Percentiles rank a stretch among this genome's conserved stretches.
Conservation (phyloP, 345 rosid species). For the Brassica carinata region DNA sequence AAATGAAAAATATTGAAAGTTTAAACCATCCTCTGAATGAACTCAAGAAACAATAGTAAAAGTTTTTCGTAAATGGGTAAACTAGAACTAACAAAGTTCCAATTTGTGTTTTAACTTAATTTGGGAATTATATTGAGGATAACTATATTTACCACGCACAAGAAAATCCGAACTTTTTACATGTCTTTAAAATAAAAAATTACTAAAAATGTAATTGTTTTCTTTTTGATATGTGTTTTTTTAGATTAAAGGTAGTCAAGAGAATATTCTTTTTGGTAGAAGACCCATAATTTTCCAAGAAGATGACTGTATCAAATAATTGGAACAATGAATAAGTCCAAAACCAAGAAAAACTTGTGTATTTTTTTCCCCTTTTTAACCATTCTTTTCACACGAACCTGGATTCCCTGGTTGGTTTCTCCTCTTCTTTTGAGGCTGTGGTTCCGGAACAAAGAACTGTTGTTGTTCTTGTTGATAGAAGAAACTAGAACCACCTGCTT, state of each 20-base stretch:
- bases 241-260: constrained; percentile 21
- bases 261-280: constrained; percentile 36
- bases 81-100: not conserved
- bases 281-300: constrained; percentile 37
- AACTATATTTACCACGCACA: not conserved
- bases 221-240: not conserved
- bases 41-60: not conserved
- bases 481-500: constrained; percentile 47
- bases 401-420: constrained; percentile 94
- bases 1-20: not conserved
- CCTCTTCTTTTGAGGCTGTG: constrained; percentile 60
- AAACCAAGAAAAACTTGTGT: constrained; percentile 4
- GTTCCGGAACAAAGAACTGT: constrained; percentile 52
- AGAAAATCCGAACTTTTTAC: not conserved
- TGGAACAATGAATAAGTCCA: constrained; percentile 34
- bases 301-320: constrained; percentile 36
- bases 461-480: constrained; percentile 37
- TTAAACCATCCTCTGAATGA: not conserved
- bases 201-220: not conserved
- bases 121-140: not conserved
- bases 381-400: constrained; percentile 49
- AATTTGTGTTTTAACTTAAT: not conserved
- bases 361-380: not conserved
- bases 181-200: not conserved
- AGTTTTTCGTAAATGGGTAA: not conserved